Conservation (phyloP, 169 alveolate genomes). For the Perkinsus marinus region DNA sequence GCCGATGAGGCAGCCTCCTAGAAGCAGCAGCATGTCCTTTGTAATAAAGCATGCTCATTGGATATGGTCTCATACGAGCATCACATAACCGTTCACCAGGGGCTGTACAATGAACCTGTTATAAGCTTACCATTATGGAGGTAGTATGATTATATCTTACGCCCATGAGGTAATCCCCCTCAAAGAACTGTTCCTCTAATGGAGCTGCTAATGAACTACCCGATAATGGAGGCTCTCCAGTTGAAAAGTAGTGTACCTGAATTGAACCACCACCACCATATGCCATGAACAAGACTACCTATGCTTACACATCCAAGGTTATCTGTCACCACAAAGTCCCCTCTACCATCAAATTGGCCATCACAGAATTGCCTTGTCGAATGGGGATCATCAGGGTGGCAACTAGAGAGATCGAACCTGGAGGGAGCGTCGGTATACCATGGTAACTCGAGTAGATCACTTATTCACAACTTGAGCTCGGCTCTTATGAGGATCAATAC, state of each 20-base stretch:
- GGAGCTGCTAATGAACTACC: neutral
- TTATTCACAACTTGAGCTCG: neutral
- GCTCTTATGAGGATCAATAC: neutral
- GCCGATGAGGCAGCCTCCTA: neutral
- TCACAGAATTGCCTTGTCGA: neutral
- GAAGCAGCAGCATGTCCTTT: neutral
- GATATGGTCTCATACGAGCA: neutral
- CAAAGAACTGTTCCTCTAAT: neutral
- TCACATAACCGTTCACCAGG: neutral
- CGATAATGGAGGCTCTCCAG: neutral
- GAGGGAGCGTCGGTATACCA: neutral
- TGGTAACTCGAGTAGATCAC: neutral
- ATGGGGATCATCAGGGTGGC: neutral
- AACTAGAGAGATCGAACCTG: neutral
- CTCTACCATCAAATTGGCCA: neutral
- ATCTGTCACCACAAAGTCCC: neutral
- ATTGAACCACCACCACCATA: too few species aligned
- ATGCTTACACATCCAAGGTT: neutral
- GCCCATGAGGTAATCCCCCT: neutral
- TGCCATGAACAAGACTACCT: neutral
- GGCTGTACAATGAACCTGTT: neutral
- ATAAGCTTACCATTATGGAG: too few species aligned
- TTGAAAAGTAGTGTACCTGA: neutral
- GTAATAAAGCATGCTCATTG: neutral
- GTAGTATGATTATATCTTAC: neutral